Conservation (phyloP, 2,329 filamentous ascomycete species). For the Bipolaris zeicola region DNA sequence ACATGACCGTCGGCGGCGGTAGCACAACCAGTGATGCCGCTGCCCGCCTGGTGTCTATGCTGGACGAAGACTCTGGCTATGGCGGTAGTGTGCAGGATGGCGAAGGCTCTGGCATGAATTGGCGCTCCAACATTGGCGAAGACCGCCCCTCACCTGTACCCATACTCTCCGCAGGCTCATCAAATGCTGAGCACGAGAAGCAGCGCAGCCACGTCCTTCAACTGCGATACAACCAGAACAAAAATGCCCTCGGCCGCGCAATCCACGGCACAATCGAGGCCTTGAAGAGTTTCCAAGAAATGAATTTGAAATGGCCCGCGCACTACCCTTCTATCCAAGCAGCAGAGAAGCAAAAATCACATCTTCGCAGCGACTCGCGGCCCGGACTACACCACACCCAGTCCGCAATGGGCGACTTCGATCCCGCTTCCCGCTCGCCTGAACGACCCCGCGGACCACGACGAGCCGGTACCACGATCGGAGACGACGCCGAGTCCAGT, state of each 20-base stretch:
- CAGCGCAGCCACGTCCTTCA: slow-evolving; percentile 84
- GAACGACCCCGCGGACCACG: slow-evolving; percentile 61
- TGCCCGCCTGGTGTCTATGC: slow-evolving; percentile 75
- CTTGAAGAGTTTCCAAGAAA: slow-evolving; percentile 80
- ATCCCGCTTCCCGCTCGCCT: slow-evolving; percentile 46
- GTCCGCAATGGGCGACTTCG: slow-evolving; percentile 61
- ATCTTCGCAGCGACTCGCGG: slow-evolving; percentile 58
- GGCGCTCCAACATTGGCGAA: slow-evolving; percentile 62
- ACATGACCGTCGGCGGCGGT: slow-evolving; percentile 87
- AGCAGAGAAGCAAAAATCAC: slow-evolving; percentile 48
- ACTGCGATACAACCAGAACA: slow-evolving; percentile 92
- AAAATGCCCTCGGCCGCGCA: slow-evolving; percentile 81
- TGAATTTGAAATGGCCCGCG: slow-evolving; percentile 90
- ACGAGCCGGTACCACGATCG: slow-evolving; percentile 74
- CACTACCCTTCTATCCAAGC: slow-evolving; percentile 85
- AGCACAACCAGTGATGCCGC: slow-evolving; percentile 77
- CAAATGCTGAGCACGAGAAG: slow-evolving; percentile 65
- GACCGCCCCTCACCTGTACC: slow-evolving; percentile 63
- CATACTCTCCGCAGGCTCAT: slow-evolving; percentile 55
- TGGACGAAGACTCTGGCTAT: slow-evolving; percentile 91
- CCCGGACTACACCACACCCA: slow-evolving; percentile 69
- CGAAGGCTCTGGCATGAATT: slow-evolving; percentile 61
- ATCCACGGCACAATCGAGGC: slow-evolving; percentile 87
- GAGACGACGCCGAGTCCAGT: slow-evolving; percentile 72
- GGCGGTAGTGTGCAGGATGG: slow-evolving; percentile 74